Evolutionary conservation across 139 green algal genomes (phyloP), one percentile per base, ranked within the genome.

Genomic region (Chlorella sp.): DNA sequence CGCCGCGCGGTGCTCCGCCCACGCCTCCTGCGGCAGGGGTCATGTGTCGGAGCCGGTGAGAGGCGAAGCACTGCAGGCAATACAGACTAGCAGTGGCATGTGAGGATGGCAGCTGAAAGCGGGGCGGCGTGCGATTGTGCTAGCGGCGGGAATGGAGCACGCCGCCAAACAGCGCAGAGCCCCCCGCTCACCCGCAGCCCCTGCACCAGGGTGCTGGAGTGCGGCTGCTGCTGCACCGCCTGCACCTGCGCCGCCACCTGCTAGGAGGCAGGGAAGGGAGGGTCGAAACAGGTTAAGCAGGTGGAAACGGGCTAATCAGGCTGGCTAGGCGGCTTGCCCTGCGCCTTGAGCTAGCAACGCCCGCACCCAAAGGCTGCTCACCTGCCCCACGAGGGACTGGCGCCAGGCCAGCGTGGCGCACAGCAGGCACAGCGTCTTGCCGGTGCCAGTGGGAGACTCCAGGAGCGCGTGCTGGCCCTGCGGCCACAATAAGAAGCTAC

Each of bases 371-470:
- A 9, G 30, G 30, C 64, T 41, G 26, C 72, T 36, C 26, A 56
- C 74, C 74, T 81, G 74, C 8, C 1, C 28, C 32, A 38, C 48
- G 7, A 83, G 77, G 28, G 77, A 87, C 80, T 95, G 79, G 8
- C 92, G 88, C 97, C 97, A 99, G 0, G 94, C 97, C 41, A 99
- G 87, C 0, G 94, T 93, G 24, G 97, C 95, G 88, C 97, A 99
- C 68, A 99, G 93, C 89, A 99, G 92, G 89, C 96, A 99, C 40
- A 99, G 91, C 38, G 97, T 99, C 89, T 99, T 99, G 54, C 97
- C 97, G 1, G 97, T 99, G 38, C 97, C 97, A 0, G 97, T 99
- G 67, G 97, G 97, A 76, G 91, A 96, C 89, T 99, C 97, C 74
- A 99, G 89, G 85, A 99, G 89, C 4, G 94, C 96, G 83, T 98